Evolutionary conservation across 163 green algal genomes (phyloP), one percentile per base, ranked within the genome.

Genomic region (Chlamydomonas reinhardtii): DNA sequence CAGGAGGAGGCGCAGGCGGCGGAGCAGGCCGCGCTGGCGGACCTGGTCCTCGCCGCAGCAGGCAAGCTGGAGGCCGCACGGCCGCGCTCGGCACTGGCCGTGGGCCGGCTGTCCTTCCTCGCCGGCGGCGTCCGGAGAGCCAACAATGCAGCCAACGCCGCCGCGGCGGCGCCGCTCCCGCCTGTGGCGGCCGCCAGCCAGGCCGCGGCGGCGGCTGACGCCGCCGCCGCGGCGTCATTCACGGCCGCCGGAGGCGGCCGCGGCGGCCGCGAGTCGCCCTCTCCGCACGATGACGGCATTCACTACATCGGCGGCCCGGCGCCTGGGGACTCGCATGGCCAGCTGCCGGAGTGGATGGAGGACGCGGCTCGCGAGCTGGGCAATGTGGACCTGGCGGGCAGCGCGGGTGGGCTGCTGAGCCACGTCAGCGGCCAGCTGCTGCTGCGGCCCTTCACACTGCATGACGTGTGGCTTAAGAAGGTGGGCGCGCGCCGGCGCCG

Each of bases 391-490:
- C 73, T 82, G 32, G n/a, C n/a, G 1, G 16, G 32, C n/a, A 43
- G 43, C 39, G 70, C 22, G 0, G 73, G 37, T 0, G 70, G 71
- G 29, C 64, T 92, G 52, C 73, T 92, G 31, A 48, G 83, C 62
- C 76, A 88, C 65, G 85, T 90, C n/a, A 86, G 74, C 37, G 84
- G 72, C 19, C 81, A 89, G 84, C 77, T 92, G 85, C 82, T 91
- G 75, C 85, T 92, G 76, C 84, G 76, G 39, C 89, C 89, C 24
- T 76, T 76, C 48, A 73, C 85, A 0, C 78, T 92, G 76, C 85
- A 92, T 52, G 89, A 92, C 77, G 76, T 85, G n/a, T 92, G 89
- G 89, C 85, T 91, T 20, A 82, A 70, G 31, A 89, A 89, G 85
- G 85, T 86, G 76, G 2, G 37, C 17, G 52, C 5, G 39, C 5